Base-by-base conservation (phyloP, 441 rosid species). In the Brassica balearica region DNA sequence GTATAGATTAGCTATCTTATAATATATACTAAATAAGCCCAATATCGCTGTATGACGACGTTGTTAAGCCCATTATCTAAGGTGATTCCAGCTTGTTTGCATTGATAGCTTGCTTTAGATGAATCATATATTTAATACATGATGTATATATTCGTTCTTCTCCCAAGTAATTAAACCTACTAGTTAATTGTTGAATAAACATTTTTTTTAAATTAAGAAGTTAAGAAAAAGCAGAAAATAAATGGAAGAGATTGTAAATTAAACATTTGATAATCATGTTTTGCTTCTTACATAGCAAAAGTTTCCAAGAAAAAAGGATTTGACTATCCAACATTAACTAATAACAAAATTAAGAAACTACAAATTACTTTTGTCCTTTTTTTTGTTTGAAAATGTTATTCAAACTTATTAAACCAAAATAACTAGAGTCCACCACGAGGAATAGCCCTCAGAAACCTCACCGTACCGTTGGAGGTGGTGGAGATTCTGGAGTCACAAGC, bases 341-440 rank as follows among this genome's bases (percentile, higher is more conserved):
- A 38, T 38, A 38, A 38, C 46, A 38, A 38, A 38, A 38, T 38
- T 38, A 38, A 9, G 46, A 9, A 38, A 38, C 46, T 38, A 34
- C 41, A 34, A 34, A 34, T 34, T 34, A 38, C 46, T 38, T 38
- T 38, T 38, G 46, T 9, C 46, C 46, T 38, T 38, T 38, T 7
- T 36, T 34, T 34, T 29, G 34, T 29, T 29, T 29, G 41, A 36
- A 36, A 36, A 36, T 8, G 41, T 36, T 2, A 38, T 38, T 38
- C 46, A 38, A 38, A 38, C 12, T 38, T 38, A 9, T 1, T 38
- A 38, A 38, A 38, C 46, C 46, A 38, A 38, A 38, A 38, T 2
- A 38, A 38, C 46, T 48, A 48, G 55, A 48, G 55, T 12, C 55
- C 55, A 48, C 55, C 55, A 12, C 55, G 55, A 48, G 55, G 55